Percentiles rank a stretch among this genome's conserved stretches.
Evolutionary conservation across 2,329 filamentous ascomycete species (phyloP).

Genomic region (Pseudofabraea citricarpa): DNA sequence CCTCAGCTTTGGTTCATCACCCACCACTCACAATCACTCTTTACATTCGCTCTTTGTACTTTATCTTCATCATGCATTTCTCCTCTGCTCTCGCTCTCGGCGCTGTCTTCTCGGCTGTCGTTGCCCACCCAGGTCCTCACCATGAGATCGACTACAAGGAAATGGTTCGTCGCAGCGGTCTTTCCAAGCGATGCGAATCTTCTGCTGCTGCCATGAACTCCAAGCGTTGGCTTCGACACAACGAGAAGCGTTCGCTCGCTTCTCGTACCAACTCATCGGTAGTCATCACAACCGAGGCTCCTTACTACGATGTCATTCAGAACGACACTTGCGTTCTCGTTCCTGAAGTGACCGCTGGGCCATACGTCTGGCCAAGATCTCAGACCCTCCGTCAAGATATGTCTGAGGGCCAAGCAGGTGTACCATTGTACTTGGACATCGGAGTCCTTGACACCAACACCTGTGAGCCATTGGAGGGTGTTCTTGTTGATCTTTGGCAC

Average conservation of each 20-base stretch:
- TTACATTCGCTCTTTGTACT: not conserved
- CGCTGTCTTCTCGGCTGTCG: not conserved
- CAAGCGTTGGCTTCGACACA: conserved; percentile 7
- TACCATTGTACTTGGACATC: conserved; percentile 43
- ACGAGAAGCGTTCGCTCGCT: conserved; percentile 9
- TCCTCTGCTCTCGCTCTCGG: not conserved
- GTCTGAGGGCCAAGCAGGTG: conserved; percentile 39
- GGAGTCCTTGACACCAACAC: conserved; percentile 49
- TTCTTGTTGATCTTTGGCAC: conserved; percentile 46
- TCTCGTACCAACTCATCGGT: conserved; percentile 5
- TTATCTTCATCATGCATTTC: conserved; percentile 1
- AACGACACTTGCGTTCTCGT: conserved; percentile 43
- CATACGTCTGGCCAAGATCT: conserved; percentile 43
- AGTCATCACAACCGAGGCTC: conserved; percentile 1
- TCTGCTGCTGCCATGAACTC: conserved; percentile 9
- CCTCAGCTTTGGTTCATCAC: not conserved
- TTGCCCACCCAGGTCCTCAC: not conserved
- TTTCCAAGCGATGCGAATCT: conserved; percentile 1
- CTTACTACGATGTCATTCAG: conserved; percentile 18
- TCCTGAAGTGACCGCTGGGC: conserved; percentile 48
- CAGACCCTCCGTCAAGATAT: conserved; percentile 38
- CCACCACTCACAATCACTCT: not conserved
- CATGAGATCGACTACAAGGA: not conserved
- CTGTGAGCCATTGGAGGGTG: conserved; percentile 43
- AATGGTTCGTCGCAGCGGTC: not conserved